phyloP scores from a whole-genome alignment of 805 yeast species.

The Candida lessepsii region DNA sequence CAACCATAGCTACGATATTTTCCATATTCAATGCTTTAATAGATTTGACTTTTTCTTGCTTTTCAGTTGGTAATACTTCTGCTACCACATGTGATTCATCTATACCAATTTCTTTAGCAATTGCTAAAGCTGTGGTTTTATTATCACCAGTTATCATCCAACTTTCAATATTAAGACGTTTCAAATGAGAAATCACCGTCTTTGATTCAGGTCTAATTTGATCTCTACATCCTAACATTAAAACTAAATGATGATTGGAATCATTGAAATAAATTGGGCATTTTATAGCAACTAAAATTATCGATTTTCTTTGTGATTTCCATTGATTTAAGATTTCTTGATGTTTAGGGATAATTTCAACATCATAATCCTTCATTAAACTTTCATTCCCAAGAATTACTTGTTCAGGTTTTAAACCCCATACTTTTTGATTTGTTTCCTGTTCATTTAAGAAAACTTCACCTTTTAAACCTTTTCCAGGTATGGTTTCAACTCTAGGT shows the following conservation, averaged over 20 bases:
- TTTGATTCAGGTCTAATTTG: conserved; percentile 57
- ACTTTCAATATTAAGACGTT: conserved; percentile 49
- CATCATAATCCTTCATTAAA: conserved; percentile 49
- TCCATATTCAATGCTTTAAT: conserved; percentile 41
- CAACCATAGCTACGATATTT: conserved; percentile 67
- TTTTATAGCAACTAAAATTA: conserved; percentile 52
- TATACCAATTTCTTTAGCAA: conserved; percentile 64
- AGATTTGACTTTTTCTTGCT: conserved; percentile 57
- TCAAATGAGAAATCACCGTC: conserved; percentile 40
- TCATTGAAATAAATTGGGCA: conserved; percentile 27
- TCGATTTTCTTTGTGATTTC: conserved; percentile 65
- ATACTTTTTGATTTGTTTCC: conserved; percentile 19
- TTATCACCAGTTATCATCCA: conserved; percentile 84
- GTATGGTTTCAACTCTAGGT: conserved; percentile 49
- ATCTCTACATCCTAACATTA: conserved; percentile 61
- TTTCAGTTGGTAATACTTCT: conserved; percentile 72
- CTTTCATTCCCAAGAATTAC: conserved; percentile 62
- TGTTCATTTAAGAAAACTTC: conserved; percentile 22
- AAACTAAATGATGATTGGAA: conserved; percentile 35
- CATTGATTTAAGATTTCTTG: conserved; percentile 42
- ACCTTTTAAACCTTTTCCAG: conserved; percentile 63
- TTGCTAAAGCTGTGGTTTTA: conserved; percentile 60
- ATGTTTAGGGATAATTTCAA: conserved; percentile 34
- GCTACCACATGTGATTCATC: conserved; percentile 51
- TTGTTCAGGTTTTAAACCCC: conserved; percentile 35